Base-by-base conservation (phyloP, 169 alveolate species). In the Cryptosporidium parvum region DNA sequence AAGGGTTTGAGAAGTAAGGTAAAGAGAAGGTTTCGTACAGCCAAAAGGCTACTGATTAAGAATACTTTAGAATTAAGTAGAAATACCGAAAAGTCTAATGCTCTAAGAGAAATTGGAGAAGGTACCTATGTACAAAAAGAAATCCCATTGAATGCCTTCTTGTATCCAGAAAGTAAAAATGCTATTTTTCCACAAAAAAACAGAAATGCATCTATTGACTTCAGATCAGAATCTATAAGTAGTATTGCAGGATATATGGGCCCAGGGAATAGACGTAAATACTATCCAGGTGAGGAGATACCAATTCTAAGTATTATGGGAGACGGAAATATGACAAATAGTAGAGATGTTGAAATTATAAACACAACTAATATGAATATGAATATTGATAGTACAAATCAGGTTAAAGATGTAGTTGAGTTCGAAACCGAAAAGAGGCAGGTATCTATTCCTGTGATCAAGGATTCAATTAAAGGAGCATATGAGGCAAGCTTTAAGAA, bases 231-330 rank as follows among this genome's bases (percentile, higher is more conserved):
- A 6, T 80, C 89, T 18, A 80, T 59, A 62, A 80, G 89, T 51
- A 53, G 56, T 26, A 80, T 80, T 59, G 89, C 89, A 45, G 89
- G 89, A 39, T 80, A 62, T 59, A 80, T 80, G 89, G 89, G 89
- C 12, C 75, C 89, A 18, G 89, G 89, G 23, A 80, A 80, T 51
- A 80, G 89, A 62, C 52, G 89, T 21, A 80, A 80, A 48, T 80
- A 62, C 56, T 80, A 80, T 59, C 89, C 89, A 23, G 89, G 75
- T 6, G 89, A 80, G 52, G 48, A 65, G 18, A 18, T 62, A 18
- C 89, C 89, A 16, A 45, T 23, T 2, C 35, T 80, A 16, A 80
- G 80, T 42, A 80, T 80, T 16, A 42, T 80, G 89, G 89, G 89
- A 18, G 48, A 80, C 53, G 75, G 75, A 18, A 80, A 44, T 39